These are phyloP conservation scores for Crepidotus variabilis DNA, from an alignment of 768 basidiomycete species.

Conservation along the genomic window DNA sequence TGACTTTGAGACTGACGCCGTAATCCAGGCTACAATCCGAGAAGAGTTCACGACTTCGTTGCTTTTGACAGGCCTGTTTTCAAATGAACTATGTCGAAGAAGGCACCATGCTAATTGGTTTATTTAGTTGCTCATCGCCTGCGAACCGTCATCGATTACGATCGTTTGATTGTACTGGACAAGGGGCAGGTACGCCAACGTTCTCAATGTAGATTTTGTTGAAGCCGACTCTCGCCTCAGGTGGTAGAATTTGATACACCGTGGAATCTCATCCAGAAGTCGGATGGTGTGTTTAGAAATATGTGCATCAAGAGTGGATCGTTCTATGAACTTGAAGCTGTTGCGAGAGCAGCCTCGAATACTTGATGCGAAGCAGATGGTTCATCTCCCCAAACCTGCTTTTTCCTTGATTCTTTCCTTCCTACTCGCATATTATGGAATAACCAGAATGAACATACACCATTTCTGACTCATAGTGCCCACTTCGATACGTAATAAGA, in stretches of 20 bases:
- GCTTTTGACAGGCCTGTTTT: conserved; percentile 66
- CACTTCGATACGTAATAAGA: too few species aligned
- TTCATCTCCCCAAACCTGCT: too few species aligned
- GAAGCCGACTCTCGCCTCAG: conserved; percentile 17
- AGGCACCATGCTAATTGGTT: too few species aligned
- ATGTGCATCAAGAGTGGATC: conserved; percentile 74
- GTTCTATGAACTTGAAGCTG: conserved; percentile 54
- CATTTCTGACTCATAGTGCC: too few species aligned
- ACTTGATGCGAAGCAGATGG: too few species aligned
- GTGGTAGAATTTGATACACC: conserved; percentile 73
- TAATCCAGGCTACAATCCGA: conserved; percentile 85
- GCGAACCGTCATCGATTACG: conserved; percentile 78
- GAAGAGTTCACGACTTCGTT: conserved; percentile 79
- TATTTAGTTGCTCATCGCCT: conserved; percentile 65
- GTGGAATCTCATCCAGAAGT: conserved; percentile 57
- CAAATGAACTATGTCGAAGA: too few species aligned
- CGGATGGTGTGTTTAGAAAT: conserved; percentile 58
- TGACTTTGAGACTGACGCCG: conserved; percentile 83
- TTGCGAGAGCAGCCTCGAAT: conserved; percentile 29
- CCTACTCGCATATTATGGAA: too few species aligned
- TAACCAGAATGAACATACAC: too few species aligned
- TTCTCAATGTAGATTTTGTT: not conserved
- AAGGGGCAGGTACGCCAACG: conserved; percentile 44
- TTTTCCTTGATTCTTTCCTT: too few species aligned
- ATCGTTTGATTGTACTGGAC: conserved; percentile 75